A percentile compares a stretch with the other conserved stretches of the same genome.
Conservation (phyloP, 495 filamentous ascomycete genomes). For the Aeminium ludgeri region DNA sequence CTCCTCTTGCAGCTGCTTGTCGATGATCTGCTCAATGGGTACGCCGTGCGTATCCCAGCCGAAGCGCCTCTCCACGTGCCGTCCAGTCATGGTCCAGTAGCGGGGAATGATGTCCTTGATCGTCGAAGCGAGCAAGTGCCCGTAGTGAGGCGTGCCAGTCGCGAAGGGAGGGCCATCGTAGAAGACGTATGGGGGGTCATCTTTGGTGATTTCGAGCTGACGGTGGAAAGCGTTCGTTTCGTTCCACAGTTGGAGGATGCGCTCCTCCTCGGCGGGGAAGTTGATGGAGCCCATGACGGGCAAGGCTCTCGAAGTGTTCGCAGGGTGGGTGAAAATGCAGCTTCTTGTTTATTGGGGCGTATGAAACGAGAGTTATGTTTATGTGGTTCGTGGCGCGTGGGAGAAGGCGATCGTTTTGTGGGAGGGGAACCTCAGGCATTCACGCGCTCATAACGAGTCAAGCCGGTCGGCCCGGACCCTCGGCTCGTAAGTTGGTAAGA, state of each 20-base stretch:
- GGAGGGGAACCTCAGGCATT: no score
- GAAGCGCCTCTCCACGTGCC: conserved; percentile 61
- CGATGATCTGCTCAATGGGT: conserved; percentile 94
- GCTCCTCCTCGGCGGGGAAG: conserved; percentile 82
- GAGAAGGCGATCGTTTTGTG: no score
- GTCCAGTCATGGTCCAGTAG: conserved; percentile 97
- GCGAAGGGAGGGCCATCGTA: conserved; percentile 54
- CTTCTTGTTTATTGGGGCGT: no score
- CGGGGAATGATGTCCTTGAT: conserved; percentile 95
- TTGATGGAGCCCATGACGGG: conserved; percentile 44
- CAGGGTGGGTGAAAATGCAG: no score
- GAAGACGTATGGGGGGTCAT: conserved; percentile 61
- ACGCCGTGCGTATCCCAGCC: conserved; percentile 90
- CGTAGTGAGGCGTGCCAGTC: conserved; percentile 80
- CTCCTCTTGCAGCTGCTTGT: conserved; percentile 82
- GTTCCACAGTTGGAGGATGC: conserved; percentile 62
- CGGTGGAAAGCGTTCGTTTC: conserved; percentile 77
- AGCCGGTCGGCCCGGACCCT: no score
- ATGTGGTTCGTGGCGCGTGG: no score
- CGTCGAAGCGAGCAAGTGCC: conserved; percentile 85
- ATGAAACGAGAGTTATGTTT: no score
- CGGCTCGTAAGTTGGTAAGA: no score
- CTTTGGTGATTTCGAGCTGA: conserved; percentile 57
- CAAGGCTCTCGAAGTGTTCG: background rate
- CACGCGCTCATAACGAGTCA: no score